Evolutionary conservation across 768 basidiomycete genomes (phyloP).

Genomic region (Xanthoconium stramineum): DNA sequence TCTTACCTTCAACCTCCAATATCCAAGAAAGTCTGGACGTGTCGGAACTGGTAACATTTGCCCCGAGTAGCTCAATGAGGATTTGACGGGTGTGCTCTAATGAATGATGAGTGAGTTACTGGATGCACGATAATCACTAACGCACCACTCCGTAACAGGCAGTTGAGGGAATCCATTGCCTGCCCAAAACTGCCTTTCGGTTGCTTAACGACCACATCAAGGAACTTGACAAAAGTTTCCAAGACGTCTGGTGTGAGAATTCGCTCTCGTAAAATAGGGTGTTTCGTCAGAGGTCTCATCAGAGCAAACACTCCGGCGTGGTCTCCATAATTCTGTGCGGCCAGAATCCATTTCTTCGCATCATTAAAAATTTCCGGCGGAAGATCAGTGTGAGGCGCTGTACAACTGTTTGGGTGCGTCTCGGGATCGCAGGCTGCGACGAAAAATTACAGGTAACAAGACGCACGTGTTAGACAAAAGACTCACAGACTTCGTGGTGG

Average conservation of each 20-base stretch:
- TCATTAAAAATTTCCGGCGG: slow-evolving; percentile 3
- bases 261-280: slow-evolving; percentile 10
- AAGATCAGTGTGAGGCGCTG: background rate
- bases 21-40: slow-evolving; percentile 11
- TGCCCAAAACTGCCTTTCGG: slow-evolving; percentile 10
- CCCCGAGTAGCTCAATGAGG: slow-evolving; percentile 8
- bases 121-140: background rate
- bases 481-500: slow-evolving; percentile 21
- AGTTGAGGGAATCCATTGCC: slow-evolving; percentile 22
- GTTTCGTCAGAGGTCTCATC: slow-evolving; percentile 18
- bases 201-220: slow-evolving; percentile 6
- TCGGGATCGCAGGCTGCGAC: slow-evolving; percentile 9
- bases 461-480: background rate
- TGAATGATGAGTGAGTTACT: background rate
- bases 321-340: slow-evolving; percentile 14
- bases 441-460: background rate
- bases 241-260: slow-evolving; percentile 18
- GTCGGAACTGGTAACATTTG: background rate
- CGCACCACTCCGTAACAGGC: slow-evolving; percentile 19
- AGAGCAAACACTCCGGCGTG: slow-evolving; percentile 18
- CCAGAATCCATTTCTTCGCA: slow-evolving; percentile 16
- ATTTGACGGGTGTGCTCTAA: slow-evolving; percentile 10
- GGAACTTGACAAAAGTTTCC: slow-evolving; percentile 5
- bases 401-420: background rate
- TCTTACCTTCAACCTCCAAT: slow-evolving; percentile 13